phyloP scores from a whole-genome alignment of 805 yeast species.

The Myxozyma sirexii region DNA sequence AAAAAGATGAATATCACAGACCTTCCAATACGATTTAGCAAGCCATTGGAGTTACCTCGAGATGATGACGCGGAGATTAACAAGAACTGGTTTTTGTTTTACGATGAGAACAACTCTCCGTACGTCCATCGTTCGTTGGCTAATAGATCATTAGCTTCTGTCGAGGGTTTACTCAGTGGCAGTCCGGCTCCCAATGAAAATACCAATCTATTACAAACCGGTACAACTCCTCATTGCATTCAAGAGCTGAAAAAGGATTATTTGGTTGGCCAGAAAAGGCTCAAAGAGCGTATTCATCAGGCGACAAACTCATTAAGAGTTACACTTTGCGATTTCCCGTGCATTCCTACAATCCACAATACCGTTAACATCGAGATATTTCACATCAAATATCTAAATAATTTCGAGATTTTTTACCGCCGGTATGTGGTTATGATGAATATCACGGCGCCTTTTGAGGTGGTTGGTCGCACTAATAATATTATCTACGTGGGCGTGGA shows the following conservation, averaged over 20 bases:
- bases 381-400: conserved; percentile 21
- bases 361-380: conserved; percentile 27
- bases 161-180: neutral
- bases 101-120: conserved; percentile 17
- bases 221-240: conserved; percentile 10
- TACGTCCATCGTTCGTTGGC: conserved; percentile 19
- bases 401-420: conserved; percentile 17
- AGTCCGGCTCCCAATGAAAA: neutral
- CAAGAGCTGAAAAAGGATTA: neutral
- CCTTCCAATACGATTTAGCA: conserved; percentile 18
- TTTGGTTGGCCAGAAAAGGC: neutral
- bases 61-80: conserved; percentile 2
- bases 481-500: conserved; percentile 27
- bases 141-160: conserved; percentile 14
- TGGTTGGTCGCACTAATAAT: conserved; percentile 29
- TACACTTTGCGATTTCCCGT: conserved; percentile 31
- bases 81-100: conserved; percentile 29
- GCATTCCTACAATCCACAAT: conserved; percentile 33
- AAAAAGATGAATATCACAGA: conserved; percentile 15
- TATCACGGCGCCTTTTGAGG: conserved; percentile 29
- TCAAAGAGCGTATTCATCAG: conserved; percentile 17
- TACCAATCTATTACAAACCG: neutral
- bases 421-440: conserved; percentile 28
- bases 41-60: conserved; percentile 17
- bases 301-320: conserved; percentile 29